These are phyloP conservation scores for Neurospora sp. DNA, from an alignment of 495 filamentous ascomycete species.

Conservation along the genomic window DNA sequence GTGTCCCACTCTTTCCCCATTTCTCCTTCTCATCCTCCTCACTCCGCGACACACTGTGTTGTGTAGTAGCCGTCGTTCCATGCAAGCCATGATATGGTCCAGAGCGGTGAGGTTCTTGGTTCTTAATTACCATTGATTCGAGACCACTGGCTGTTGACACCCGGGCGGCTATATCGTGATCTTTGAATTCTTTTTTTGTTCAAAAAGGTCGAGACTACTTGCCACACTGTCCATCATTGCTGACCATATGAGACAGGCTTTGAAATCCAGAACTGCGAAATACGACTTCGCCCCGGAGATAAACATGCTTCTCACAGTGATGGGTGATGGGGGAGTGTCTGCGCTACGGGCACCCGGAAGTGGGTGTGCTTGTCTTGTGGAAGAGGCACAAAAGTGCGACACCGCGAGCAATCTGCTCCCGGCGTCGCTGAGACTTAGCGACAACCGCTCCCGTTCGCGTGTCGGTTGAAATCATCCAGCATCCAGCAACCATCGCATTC, in stretches of 20 bases:
- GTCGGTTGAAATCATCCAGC: background rate
- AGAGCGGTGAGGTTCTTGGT: conserved; percentile 9
- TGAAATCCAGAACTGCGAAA: background rate
- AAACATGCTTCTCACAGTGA: background rate
- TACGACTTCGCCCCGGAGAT: background rate
- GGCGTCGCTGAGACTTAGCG: background rate
- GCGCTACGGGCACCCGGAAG: background rate
- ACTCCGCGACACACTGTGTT: background rate
- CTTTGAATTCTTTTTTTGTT: background rate
- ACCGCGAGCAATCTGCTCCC: background rate
- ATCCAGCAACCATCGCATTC: background rate
- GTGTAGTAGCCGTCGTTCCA: background rate
- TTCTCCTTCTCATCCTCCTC: conserved; percentile 4
- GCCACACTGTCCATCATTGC: background rate
- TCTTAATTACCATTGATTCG: background rate
- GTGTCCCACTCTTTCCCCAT: conserved; percentile 9
- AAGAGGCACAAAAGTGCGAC: background rate
- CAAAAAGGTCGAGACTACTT: conserved; percentile 8
- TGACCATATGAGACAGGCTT: background rate
- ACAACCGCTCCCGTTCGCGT: background rate
- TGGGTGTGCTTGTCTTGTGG: background rate
- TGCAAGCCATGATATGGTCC: background rate
- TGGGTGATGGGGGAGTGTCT: background rate
- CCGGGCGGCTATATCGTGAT: background rate
- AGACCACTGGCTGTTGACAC: background rate